phyloP scores from a whole-genome alignment of 495 filamentous ascomycete genomes.

The Podospora pseudopauciseta region DNA sequence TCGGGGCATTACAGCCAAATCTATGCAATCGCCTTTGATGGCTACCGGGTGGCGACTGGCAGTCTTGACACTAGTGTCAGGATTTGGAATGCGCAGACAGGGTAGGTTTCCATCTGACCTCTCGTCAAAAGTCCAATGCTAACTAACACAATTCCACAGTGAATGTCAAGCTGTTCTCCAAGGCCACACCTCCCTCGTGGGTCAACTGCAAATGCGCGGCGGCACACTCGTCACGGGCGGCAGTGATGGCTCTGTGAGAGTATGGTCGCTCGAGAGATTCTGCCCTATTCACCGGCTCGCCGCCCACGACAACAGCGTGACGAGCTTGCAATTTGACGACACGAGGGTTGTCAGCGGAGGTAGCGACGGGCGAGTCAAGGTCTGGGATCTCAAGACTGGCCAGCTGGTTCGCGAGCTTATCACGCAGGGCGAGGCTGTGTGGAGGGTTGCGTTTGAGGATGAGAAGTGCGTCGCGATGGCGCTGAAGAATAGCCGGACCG shows the following conservation, averaged over 20 bases:
- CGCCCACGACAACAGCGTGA: constrained; percentile 98
- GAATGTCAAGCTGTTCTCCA: constrained; percentile 89
- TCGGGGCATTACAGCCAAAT: constrained; percentile 98
- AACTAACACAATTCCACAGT: constrained; percentile 36
- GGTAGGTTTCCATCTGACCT: constrained; percentile 50
- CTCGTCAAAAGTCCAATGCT: not conserved
- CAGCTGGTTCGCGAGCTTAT: constrained; percentile 87
- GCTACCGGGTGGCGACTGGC: constrained; percentile 87
- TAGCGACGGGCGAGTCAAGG: constrained; percentile 92
- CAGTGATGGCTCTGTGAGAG: constrained; percentile 89
- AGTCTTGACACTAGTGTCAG: constrained; percentile 95
- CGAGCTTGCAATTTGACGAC: constrained; percentile 94
- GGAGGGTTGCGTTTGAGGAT: constrained; percentile 96
- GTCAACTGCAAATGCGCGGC: constrained; percentile 93
- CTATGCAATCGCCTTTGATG: constrained; percentile 97
- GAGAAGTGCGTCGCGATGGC: constrained; percentile 98
- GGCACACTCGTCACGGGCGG: constrained; percentile 94
- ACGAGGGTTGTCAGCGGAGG: constrained; percentile 91
- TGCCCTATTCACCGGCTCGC: constrained; percentile 88
- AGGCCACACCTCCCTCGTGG: constrained; percentile 93
- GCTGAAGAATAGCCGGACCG: constrained; percentile 71
- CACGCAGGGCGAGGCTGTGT: constrained; percentile 86
- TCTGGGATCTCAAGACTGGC: constrained; percentile 92
- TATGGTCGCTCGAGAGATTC: constrained; percentile 89
- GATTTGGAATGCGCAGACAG: constrained; percentile 91